phyloP scores from a whole-genome alignment of 805 yeast genomes.

The Cyberlindnera maclurae region DNA sequence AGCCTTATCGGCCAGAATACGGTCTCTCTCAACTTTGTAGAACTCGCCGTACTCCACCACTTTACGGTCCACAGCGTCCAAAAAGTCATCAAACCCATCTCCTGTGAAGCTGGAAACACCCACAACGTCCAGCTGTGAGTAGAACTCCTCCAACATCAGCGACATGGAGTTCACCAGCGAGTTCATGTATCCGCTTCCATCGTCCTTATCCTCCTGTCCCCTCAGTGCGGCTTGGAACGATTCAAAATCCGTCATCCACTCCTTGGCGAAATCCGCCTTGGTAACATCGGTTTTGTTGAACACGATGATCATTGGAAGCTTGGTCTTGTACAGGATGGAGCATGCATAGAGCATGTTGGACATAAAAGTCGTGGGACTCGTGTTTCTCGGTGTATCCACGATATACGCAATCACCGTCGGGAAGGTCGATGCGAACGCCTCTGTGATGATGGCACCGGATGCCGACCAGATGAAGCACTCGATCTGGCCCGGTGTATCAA shows the following conservation, averaged over 20 bases:
- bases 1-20: constrained; percentile 68
- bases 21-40: constrained; percentile 81
- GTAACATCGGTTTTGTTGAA: constrained; percentile 91
- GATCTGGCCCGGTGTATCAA: constrained; percentile 98
- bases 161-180: constrained; percentile 93
- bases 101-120: constrained; percentile 94
- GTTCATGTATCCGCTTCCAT: constrained; percentile 86
- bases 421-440: constrained; percentile 89
- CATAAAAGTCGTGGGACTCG: constrained; percentile 94
- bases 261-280: constrained; percentile 80
- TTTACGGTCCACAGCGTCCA: constrained; percentile 77
- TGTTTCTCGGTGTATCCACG: constrained; percentile 92
- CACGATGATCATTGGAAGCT: constrained; percentile 92
- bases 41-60: constrained; percentile 80
- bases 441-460: constrained; percentile 92
- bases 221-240: constrained; percentile 74
- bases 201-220: constrained; percentile 55
- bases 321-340: constrained; percentile 91
- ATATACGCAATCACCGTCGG: constrained; percentile 96
- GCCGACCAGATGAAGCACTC: constrained; percentile 99
- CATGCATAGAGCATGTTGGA: constrained; percentile 98
- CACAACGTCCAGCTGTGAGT: constrained; percentile 85
- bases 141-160: constrained; percentile 91
- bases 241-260: constrained; percentile 98
- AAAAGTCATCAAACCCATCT: constrained; percentile 85